Evolutionary conservation across 2,329 filamentous ascomycete genomes (phyloP).

Genomic region (Botryosphaeria dothidea): DNA sequence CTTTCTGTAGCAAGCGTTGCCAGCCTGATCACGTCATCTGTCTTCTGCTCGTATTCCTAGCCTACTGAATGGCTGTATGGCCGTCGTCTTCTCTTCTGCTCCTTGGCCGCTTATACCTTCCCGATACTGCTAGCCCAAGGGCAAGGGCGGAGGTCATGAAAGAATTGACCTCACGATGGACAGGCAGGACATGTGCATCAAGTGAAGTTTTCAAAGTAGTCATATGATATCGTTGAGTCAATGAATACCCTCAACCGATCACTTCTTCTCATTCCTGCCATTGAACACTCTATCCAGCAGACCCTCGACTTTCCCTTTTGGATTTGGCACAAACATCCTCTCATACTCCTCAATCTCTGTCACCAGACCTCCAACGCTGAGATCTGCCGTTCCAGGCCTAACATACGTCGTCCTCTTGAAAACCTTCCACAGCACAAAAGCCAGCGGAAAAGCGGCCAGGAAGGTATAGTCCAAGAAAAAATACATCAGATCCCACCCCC

Average conservation of each 20-base stretch:
- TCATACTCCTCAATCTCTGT: conserved; percentile 19
- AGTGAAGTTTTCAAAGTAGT: no score
- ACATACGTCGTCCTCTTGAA: conserved; percentile 17
- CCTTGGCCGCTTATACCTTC: no score
- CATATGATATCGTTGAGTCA: no score
- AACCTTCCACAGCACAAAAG: conserved; percentile 17
- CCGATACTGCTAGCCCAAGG: not conserved
- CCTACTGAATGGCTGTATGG: no score
- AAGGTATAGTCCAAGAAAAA: conserved; percentile 51
- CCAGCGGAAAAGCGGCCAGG: not conserved
- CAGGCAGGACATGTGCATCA: no score
- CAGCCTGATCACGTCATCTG: no score
- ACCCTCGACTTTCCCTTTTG: not conserved
- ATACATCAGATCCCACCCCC: conserved; percentile 69
- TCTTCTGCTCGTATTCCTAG: no score
- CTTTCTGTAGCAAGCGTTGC: no score
- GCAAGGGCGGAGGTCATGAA: not conserved
- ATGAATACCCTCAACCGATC: not conserved
- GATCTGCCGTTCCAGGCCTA: conserved; percentile 12
- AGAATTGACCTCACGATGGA: no score
- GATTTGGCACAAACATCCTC: not conserved
- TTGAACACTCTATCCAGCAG: conserved; percentile 11
- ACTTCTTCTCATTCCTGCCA: not conserved
- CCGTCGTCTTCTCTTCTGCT: no score
- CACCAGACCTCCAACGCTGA: conserved; percentile 13